A percentile compares a stretch with the other conserved stretches of the same genome.
These are phyloP conservation scores for Paracoccidioides brasiliensis DNA, from an alignment of 2,329 filamentous ascomycete species.

Conservation along the genomic window DNA sequence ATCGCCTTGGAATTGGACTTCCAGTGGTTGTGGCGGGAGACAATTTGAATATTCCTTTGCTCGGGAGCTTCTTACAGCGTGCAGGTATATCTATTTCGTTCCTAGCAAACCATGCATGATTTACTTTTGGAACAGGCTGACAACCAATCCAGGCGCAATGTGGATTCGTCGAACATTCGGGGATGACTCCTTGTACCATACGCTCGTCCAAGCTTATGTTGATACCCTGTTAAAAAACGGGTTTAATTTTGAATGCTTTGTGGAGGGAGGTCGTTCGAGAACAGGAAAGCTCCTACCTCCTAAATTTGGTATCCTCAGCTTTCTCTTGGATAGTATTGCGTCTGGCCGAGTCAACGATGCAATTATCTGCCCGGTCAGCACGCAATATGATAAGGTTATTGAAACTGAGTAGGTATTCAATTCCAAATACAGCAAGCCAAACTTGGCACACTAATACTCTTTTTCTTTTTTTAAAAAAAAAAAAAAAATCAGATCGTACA, in stretches of 20 bases:
- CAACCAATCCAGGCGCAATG: slow-evolving; percentile 53
- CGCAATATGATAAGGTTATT: slow-evolving; percentile 97
- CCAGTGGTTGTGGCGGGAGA: slow-evolving; percentile 91
- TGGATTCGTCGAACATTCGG: slow-evolving; percentile 90
- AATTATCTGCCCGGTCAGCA: slow-evolving; percentile 89
- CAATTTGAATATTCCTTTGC: slow-evolving; percentile 85
- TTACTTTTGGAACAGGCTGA: slow-evolving; percentile 9
- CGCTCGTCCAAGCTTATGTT: slow-evolving; percentile 91
- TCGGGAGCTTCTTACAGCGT: slow-evolving; percentile 84
- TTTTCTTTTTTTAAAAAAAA: no score
- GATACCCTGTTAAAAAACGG: slow-evolving; percentile 82
- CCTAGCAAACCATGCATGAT: background rate
- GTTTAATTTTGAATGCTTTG: slow-evolving; percentile 94
- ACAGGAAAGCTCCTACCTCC: slow-evolving; percentile 89
- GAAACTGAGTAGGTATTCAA: slow-evolving; percentile 58
- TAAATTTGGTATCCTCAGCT: slow-evolving; percentile 89
- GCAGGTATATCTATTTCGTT: slow-evolving; percentile 41
- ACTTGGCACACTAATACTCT: slow-evolving; percentile 8
- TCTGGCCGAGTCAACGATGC: slow-evolving; percentile 81
- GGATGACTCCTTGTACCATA: slow-evolving; percentile 78
- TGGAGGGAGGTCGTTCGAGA: slow-evolving; percentile 83
- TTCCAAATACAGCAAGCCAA: background rate
- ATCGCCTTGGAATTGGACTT: slow-evolving; percentile 74
- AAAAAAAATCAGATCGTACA: slow-evolving; percentile 53
- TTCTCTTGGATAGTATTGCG: slow-evolving; percentile 78